Evolutionary conservation across 75 land plant genomes (phyloP).

Genomic region (Isoetes taiwanensis): DNA sequence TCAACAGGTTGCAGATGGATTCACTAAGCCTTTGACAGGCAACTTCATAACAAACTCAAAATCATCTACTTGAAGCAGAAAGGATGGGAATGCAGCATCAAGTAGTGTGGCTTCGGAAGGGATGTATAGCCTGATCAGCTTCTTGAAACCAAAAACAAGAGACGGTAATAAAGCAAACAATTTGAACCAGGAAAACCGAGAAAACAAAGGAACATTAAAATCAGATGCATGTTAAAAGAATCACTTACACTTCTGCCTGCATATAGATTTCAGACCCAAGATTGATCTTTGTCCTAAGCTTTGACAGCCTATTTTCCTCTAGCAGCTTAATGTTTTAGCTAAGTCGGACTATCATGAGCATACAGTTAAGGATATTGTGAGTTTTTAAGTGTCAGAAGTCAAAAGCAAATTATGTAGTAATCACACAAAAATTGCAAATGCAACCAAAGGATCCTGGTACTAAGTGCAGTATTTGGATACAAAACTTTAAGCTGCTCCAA

Average conservation of each 20-base stretch:
- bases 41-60: no score
- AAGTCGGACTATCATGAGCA: constrained; percentile 31
- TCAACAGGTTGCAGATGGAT: no score
- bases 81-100: neutral
- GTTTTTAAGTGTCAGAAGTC: neutral
- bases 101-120: neutral
- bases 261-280: constrained; percentile 88
- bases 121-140: neutral
- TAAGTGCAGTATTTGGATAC: constrained; percentile 44
- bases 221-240: neutral
- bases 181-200: neutral
- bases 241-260: constrained; percentile 85
- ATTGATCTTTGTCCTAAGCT: constrained; percentile 63
- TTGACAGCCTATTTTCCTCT: constrained; percentile 58
- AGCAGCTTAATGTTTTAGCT: constrained; percentile 61
- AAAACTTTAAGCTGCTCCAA: constrained; percentile 63
- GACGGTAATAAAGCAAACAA: no score
- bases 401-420: neutral
- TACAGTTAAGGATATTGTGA: neutral
- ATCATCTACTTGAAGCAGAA: neutral
- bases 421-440: neutral
- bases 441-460: neutral
- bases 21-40: no score
- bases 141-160: neutral
- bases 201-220: no score